These are phyloP conservation scores for Leccinum rimulosum DNA, from an alignment of 768 basidiomycete species.

Conservation along the genomic window DNA sequence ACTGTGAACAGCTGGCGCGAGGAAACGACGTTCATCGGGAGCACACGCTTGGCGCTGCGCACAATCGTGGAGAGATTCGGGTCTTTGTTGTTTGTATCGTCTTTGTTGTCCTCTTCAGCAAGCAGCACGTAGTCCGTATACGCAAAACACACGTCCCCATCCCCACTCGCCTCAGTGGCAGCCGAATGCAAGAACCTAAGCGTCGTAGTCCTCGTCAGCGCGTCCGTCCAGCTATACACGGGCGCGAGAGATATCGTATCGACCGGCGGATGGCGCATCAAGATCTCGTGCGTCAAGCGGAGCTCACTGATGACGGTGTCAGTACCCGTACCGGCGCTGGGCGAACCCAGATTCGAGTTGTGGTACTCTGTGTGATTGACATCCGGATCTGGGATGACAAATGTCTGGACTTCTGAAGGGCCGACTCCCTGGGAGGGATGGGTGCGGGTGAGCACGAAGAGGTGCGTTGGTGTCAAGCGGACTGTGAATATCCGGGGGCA, in stretches of 20 bases:
- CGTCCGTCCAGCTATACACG: slow-evolving; percentile 13
- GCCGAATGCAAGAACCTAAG: slow-evolving; percentile 22
- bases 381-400: slow-evolving; percentile 7
- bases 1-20: slow-evolving; percentile 13
- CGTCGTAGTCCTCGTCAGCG: slow-evolving; percentile 8
- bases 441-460: slow-evolving; percentile 13
- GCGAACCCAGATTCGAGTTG: neutral
- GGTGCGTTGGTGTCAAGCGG: slow-evolving; percentile 11
- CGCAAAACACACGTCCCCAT: neutral
- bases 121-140: slow-evolving; percentile 18
- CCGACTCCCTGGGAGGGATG: slow-evolving; percentile 8
- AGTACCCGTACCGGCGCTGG: neutral
- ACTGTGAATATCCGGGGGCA: slow-evolving; percentile 12
- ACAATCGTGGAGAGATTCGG: neutral
- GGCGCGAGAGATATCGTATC: slow-evolving; percentile 5
- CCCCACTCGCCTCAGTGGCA: too few relatives aligned
- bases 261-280: neutral
- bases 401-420: slow-evolving; percentile 17
- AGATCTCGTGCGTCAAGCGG: slow-evolving; percentile 18
- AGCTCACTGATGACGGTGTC: slow-evolving; percentile 8
- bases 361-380: neutral
- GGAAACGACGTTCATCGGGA: slow-evolving; percentile 4
- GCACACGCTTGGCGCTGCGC: neutral
- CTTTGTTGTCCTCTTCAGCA: neutral
- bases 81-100: neutral